These are phyloP conservation scores for Daedaleopsis nitida DNA, from an alignment of 768 basidiomycete genomes.

Conservation along the genomic window DNA sequence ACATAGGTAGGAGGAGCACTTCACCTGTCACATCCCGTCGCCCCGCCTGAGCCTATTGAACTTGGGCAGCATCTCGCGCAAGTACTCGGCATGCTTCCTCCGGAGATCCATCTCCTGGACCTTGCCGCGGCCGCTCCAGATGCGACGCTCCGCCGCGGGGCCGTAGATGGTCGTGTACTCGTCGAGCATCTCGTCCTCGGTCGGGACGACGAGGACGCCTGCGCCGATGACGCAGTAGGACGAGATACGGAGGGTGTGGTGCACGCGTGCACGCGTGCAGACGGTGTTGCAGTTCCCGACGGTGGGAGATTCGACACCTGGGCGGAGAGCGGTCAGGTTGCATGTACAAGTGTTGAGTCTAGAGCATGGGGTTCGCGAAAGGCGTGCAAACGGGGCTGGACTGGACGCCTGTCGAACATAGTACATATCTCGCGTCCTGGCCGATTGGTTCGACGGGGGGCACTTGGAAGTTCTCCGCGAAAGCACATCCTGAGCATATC, in stretches of 20 bases:
- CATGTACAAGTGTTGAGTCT: neutral
- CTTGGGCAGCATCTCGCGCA: conserved; percentile 89
- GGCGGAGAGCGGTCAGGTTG: neutral
- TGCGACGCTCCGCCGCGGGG: conserved; percentile 66
- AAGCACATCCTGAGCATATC: no score
- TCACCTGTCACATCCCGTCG: conserved; percentile 13
- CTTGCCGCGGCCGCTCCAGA: conserved; percentile 85
- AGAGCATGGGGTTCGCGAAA: no score
- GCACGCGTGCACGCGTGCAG: conserved; percentile 79
- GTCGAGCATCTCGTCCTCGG: conserved; percentile 75
- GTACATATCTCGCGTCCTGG: no score
- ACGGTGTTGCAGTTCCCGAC: conserved; percentile 88
- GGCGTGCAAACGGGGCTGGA: no score
- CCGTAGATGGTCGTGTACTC: conserved; percentile 89
- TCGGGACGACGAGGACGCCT: conserved; percentile 75
- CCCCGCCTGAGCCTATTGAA: conserved; percentile 64
- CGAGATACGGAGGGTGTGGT: conserved; percentile 78
- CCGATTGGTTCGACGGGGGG: no score
- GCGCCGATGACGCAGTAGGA: conserved; percentile 85
- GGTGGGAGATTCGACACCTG: conserved; percentile 85
- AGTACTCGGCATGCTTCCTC: conserved; percentile 87
- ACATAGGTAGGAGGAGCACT: no score
- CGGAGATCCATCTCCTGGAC: conserved; percentile 83
- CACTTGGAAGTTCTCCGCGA: no score
- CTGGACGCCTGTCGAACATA: no score